These are phyloP conservation scores for Cryphonectria naterciae DNA, from an alignment of 2,329 filamentous ascomycete species.

Conservation along the genomic window DNA sequence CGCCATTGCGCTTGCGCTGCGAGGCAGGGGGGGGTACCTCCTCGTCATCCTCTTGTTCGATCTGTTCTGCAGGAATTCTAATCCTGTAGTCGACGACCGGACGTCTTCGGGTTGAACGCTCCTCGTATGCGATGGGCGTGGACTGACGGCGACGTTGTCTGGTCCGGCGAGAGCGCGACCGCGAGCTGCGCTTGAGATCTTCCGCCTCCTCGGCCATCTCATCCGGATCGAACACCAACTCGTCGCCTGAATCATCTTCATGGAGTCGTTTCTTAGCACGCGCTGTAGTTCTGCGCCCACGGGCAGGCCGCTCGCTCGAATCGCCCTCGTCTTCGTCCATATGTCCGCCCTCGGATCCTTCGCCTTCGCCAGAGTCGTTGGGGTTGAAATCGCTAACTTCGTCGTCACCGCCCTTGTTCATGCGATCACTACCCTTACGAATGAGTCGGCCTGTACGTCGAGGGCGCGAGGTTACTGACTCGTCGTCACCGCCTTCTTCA, in stretches of 20 bases:
- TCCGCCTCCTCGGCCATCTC: conserved; percentile 69
- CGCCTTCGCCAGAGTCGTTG: conserved; percentile 61
- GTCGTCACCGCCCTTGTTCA: conserved; percentile 53
- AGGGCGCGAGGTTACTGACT: conserved; percentile 27
- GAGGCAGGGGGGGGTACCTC: conserved; percentile 62
- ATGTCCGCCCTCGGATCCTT: conserved; percentile 45
- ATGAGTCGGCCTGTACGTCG: conserved; percentile 22
- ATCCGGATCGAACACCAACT: conserved; percentile 62
- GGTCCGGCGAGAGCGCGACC: conserved; percentile 44
- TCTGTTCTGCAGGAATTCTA: conserved; percentile 68
- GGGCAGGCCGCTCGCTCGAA: conserved; percentile 55
- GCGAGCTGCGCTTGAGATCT: conserved; percentile 61
- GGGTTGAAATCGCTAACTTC: conserved; percentile 66
- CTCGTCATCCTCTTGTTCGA: conserved; percentile 73
- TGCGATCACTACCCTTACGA: conserved; percentile 37
- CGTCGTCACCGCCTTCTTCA: conserved; percentile 33
- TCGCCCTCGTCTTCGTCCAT: conserved; percentile 48
- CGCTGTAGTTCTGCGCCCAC: conserved; percentile 47
- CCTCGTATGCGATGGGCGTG: conserved; percentile 63
- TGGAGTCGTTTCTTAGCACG: conserved; percentile 52
- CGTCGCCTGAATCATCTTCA: conserved; percentile 58
- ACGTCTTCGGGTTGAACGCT: conserved; percentile 56
- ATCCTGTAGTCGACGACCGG: conserved; percentile 84
- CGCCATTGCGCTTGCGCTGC: conserved; percentile 66
- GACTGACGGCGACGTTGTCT: conserved; percentile 56